Base-by-base conservation (phyloP, 2,329 filamentous ascomycete genomes). In the Curvularia verruculosa region DNA sequence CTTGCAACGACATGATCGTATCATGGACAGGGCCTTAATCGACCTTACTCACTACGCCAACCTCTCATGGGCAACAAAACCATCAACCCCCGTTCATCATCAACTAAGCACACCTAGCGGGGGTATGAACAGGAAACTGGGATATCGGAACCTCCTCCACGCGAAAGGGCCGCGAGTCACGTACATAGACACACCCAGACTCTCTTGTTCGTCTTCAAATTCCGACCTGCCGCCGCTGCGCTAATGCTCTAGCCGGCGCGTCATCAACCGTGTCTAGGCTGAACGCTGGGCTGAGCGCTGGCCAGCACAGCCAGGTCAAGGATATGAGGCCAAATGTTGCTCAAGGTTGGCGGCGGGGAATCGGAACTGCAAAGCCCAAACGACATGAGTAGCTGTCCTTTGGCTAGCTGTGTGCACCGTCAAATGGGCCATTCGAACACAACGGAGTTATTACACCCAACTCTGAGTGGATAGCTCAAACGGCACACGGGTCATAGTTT, bases 121-220 rank as follows among this genome's bases (percentile, higher is more conserved):
- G 29, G 19, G n/a, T 29, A 9, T 29, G 43, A 18, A 49, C 29
- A 41, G 43, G 19, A 24, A 23, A 13, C 9, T 23, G 43, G 46
- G 31, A 43, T 40, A 45, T 49, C 53, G 55, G 47, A 56, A 52
- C 15, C 47, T 55, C 54, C 57, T 36, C 59, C 59, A 61, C 59
- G 54, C 61, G 45, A 59, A 46, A 31, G 40, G 41, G 46, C n/a
- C 36, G 44, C 43, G 49, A 53, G 54, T 56, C 53, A 55, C 36
- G 44, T 51, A 29, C 47, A 31, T 5, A 13, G 29, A 15, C 29
- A 31, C 29, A 15, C 29, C 29, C 6, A 28, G 41, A 49, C 49
- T 52, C 28, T 49, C 18, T 41, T 40, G 15, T 37, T 40, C 21
- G 15, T 41, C 18, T 23, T 41, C 19, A 19, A 44, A 23, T 44